These are phyloP conservation scores for Daldinia decipiens DNA, from an alignment of 495 filamentous ascomycete genomes.

Conservation along the genomic window DNA sequence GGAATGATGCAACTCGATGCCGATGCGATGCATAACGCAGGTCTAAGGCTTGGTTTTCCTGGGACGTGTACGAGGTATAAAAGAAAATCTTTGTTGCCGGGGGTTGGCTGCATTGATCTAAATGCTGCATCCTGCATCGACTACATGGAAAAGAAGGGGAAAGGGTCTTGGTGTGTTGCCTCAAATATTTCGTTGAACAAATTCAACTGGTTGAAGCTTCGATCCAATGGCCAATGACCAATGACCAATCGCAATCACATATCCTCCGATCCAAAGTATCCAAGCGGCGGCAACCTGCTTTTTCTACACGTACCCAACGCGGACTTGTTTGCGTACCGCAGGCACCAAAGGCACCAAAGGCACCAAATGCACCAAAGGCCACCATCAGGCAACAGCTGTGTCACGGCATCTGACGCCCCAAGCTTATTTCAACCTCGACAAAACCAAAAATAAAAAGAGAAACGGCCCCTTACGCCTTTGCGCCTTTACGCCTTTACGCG, in stretches of 20 bases:
- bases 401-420: slow-evolving; percentile 44
- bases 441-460: neutral
- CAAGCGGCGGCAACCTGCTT: slow-evolving; percentile 38
- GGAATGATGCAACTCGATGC: slow-evolving; percentile 20
- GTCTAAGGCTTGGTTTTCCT: slow-evolving; percentile 27
- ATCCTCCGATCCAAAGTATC: slow-evolving; percentile 38
- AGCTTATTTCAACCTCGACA: slow-evolving; percentile 42
- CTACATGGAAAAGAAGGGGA: slow-evolving; percentile 10
- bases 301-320: neutral
- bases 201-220: slow-evolving; percentile 47
- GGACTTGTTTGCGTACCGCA: slow-evolving; percentile 33
- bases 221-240: slow-evolving; percentile 45
- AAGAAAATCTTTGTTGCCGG: slow-evolving; percentile 35
- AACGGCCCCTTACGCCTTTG: slow-evolving; percentile 28
- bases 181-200: slow-evolving; percentile 39
- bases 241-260: slow-evolving; percentile 44
- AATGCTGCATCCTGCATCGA: neutral
- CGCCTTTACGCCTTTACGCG: slow-evolving; percentile 34
- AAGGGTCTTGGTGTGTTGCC: slow-evolving; percentile 42
- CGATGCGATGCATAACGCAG: slow-evolving; percentile 29
- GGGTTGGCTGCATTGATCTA: slow-evolving; percentile 35
- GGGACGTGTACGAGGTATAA: slow-evolving; percentile 1
- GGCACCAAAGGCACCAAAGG: neutral
- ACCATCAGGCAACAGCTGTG: slow-evolving; percentile 28
- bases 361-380: neutral